Base-by-base conservation (phyloP, 2,329 filamentous ascomycete genomes). In the Botryotinia convoluta region DNA sequence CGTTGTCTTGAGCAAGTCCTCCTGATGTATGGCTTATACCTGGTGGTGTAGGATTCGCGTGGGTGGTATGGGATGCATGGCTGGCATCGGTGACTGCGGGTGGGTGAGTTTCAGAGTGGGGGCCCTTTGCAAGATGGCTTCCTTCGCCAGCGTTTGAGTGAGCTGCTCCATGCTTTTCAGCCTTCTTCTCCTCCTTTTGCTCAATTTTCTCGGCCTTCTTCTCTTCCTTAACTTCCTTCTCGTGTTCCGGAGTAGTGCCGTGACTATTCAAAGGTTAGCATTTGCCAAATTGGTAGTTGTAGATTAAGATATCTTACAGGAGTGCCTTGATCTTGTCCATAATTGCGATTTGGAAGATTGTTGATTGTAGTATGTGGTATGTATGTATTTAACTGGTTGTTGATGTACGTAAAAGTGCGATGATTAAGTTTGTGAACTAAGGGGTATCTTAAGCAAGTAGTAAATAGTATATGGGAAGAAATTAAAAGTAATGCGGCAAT, bases 291-390 rank as follows among this genome's bases (percentile, higher is more conserved):
- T 7, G 16, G 7, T 29, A 22, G 48, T 37, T 3, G 20, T 42
- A 37, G 4, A 16, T 35, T 9, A n/a, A 29, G 16, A 10, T 60
- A 42, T 73, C 79, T 73, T 72, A 81, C 80, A 81, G 64, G 37
- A 81, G 54, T 65, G 78, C 80, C 78, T 79, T 81, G 59, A 81
- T 74, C 71, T 78, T 81, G 29, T 81, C 79, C 80, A 81, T 81
- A 72, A 74, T 78, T 74, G 69, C 59, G 18, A 69, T 35, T 72
- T 42, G 39, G 32, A 37, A 45, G n/a, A 26, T 29, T 71, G n/a
- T 39, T 22, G 37, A 18, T 29, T 71, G 45, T 51, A 29, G 37
- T 37, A 9, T 59, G 18, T 20, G 59, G 22, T 57, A 22, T 39
- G 20, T 39, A 35, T 32, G 39, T 71, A 18, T 29, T 54, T 18